Percentiles rank a stretch among this genome's conserved stretches.
phyloP scores from a whole-genome alignment of 108 stramenopile genomes.

The Fragilariopsis cylindrus region DNA sequence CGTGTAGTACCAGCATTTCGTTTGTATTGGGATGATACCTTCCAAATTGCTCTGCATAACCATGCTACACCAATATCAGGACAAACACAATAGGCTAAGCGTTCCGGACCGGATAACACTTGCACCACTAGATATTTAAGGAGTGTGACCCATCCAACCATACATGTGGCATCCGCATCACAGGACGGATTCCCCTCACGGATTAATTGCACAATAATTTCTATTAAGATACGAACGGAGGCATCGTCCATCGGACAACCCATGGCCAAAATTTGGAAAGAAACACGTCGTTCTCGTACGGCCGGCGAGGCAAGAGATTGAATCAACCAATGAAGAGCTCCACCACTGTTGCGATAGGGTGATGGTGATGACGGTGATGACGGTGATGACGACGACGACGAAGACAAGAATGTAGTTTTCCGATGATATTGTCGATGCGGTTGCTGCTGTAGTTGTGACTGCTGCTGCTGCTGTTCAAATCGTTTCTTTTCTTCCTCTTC shows the following conservation, averaged over 20 bases:
- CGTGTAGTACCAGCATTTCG: not conserved
- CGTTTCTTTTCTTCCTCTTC: not conserved
- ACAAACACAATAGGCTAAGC: constrained; percentile 18
- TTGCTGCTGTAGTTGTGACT: not conserved
- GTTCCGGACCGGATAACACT: not conserved
- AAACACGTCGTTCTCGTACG: constrained; percentile 26
- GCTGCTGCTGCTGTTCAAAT: not conserved
- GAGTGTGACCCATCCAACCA: constrained; percentile 20
- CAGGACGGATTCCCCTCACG: not conserved
- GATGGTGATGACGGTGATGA: not conserved
- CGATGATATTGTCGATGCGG: not conserved
- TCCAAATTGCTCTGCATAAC: constrained; percentile 16
- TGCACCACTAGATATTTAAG: constrained; percentile 17
- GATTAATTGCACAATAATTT: constrained; percentile 16
- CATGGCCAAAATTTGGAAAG: constrained; percentile 25
- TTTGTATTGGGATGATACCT: not conserved
- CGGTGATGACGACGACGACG: not conserved
- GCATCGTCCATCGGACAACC: constrained; percentile 31
- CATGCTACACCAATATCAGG: constrained; percentile 19
- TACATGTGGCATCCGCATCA: not conserved
- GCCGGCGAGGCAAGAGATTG: constrained; percentile 28
- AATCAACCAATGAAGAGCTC: constrained; percentile 36
- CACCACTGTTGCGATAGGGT: not conserved
- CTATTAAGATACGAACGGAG: constrained; percentile 15
- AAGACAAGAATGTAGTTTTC: not conserved